Conservation (phyloP, 305 asterid genomes). For the Rubia tinctorum region DNA sequence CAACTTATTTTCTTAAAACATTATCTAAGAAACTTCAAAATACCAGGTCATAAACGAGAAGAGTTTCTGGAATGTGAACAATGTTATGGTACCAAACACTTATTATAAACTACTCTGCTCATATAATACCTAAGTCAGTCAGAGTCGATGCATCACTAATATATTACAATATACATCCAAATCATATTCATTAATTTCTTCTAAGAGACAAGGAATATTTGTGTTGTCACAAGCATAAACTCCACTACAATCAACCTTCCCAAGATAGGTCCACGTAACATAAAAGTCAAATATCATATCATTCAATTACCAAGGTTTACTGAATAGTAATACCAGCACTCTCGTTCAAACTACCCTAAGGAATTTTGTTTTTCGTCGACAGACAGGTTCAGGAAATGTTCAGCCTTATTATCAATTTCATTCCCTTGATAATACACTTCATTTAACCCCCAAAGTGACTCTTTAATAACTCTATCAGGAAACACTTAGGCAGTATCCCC, state of each 20-base stretch:
- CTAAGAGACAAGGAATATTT: neutral
- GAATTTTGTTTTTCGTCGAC: no score
- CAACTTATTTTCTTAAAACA: neutral
- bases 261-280: neutral
- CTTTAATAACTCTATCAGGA: neutral
- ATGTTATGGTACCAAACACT: neutral
- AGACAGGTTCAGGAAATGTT: neutral
- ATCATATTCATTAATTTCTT: neutral
- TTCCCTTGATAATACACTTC: neutral
- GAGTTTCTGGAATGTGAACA: neutral
- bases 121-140: neutral
- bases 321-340: neutral
- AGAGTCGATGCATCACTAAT: neutral
- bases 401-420: neutral
- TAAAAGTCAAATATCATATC: conserved; percentile 1
- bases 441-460: neutral
- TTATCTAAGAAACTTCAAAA: neutral
- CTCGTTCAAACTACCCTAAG: neutral
- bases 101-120: neutral
- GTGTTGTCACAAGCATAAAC: neutral
- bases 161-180: neutral
- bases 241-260: neutral
- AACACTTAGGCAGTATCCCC: neutral
- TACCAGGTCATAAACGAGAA: neutral
- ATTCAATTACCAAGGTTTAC: neutral